Conservation (phyloP, 176 grass and related monocot species). For the Alopecurus myosuroides region DNA sequence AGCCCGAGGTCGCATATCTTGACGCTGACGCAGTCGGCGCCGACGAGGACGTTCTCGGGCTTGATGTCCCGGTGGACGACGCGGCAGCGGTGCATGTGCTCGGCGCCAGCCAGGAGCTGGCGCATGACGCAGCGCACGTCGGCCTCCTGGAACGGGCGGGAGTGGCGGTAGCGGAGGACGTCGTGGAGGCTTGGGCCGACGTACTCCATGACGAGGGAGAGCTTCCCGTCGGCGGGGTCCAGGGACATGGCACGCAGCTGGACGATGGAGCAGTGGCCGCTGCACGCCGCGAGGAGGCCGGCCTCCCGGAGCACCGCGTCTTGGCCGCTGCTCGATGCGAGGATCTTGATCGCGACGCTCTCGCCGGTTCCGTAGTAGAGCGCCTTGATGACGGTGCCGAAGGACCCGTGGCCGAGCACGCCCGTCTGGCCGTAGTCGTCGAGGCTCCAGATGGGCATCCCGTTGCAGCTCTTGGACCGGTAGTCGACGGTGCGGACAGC, state of each 20-base stretch:
- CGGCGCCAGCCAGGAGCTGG: conserved; percentile 23
- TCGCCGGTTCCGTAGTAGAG: conserved; percentile 13
- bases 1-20: background rate
- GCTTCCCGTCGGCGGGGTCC: too few species aligned
- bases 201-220: too few species aligned
- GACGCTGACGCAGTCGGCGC: background rate
- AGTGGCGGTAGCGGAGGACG: too few species aligned
- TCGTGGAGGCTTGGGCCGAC: too few species aligned
- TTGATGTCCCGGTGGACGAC: conserved; percentile 53
- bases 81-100: conserved; percentile 19
- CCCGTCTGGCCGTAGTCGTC: too few species aligned
- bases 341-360: conserved; percentile 30
- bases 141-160: too few species aligned
- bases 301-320: background rate
- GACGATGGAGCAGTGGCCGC: conserved; percentile 31
- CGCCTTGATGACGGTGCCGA: conserved; percentile 12
- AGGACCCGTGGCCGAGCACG: too few species aligned
- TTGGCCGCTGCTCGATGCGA: background rate
- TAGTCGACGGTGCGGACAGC: too few species aligned
- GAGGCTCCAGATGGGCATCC: too few species aligned
- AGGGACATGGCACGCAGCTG: conserved; percentile 20
- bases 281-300: background rate
- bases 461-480: too few species aligned
- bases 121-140: conserved; percentile 30
- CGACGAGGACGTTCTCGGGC: conserved; percentile 37